These are phyloP conservation scores for Lasiodiplodia citricola DNA, from an alignment of 2,329 filamentous ascomycete genomes.

Conservation along the genomic window DNA sequence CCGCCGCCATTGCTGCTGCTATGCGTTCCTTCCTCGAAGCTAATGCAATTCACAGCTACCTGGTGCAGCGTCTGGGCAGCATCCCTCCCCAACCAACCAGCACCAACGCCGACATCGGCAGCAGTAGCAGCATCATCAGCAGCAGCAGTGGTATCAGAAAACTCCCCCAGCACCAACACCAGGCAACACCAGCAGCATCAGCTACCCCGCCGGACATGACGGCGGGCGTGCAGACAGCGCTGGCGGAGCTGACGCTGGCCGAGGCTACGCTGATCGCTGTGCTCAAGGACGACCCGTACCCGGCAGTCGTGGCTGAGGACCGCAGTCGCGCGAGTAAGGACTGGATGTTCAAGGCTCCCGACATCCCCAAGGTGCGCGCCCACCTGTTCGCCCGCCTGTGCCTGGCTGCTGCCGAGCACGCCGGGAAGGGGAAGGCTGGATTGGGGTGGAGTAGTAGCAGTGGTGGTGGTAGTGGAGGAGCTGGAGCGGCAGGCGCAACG, in stretches of 20 bases:
- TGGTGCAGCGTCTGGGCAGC: constrained; percentile 61
- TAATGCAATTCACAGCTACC: constrained; percentile 76
- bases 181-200: not conserved
- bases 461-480: too few species aligned
- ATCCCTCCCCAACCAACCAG: not conserved
- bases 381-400: constrained; percentile 88
- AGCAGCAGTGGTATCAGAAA: too few species aligned
- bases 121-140: too few species aligned
- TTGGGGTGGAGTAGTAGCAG: constrained; percentile 37
- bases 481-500: too few species aligned
- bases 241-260: constrained; percentile 71
- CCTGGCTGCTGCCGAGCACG: constrained; percentile 86
- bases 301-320: constrained; percentile 78
- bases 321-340: constrained; percentile 84
- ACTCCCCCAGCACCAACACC: not conserved
- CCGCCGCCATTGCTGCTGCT: constrained; percentile 71
- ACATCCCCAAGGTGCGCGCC: constrained; percentile 86
- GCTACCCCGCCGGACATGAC: constrained; percentile 48
- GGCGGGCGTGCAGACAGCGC: constrained; percentile 49
- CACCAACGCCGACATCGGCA: not conserved
- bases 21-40: constrained; percentile 80
- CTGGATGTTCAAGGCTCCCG: constrained; percentile 94
- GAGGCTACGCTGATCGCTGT: constrained; percentile 91
- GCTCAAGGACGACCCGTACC: constrained; percentile 92
- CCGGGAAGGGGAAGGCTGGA: constrained; percentile 69